Evolutionary conservation across 2,329 filamentous ascomycete species (phyloP).

Genomic region (Eutypella sp.): DNA sequence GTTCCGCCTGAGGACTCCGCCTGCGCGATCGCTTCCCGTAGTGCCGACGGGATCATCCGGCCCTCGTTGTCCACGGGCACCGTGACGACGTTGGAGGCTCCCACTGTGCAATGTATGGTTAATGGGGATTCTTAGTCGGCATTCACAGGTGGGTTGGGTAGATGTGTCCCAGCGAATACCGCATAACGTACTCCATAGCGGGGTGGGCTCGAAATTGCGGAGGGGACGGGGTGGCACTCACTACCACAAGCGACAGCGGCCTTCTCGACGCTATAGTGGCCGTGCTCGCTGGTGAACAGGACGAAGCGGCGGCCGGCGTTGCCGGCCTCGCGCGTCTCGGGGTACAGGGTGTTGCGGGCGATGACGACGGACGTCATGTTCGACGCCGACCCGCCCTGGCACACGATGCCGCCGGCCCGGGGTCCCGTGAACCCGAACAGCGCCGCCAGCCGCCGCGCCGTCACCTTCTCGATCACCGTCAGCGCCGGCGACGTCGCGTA

Average conservation of each 20-base stretch:
- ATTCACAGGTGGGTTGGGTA: background rate
- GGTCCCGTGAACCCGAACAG: constrained; percentile 73
- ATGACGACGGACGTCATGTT: constrained; percentile 68
- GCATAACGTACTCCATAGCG: too few relatives aligned
- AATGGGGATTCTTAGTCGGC: background rate
- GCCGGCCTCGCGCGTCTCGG: constrained; percentile 68
- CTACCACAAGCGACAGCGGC: constrained; percentile 81
- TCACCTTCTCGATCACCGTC: constrained; percentile 82
- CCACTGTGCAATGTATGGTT: constrained; percentile 39
- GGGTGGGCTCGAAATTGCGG: too few relatives aligned
- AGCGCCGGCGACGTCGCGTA: constrained; percentile 90
- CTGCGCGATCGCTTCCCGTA: constrained; percentile 58
- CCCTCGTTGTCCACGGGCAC: constrained; percentile 71
- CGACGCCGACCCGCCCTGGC: constrained; percentile 64
- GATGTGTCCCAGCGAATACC: too few relatives aligned
- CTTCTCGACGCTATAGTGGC: constrained; percentile 93
- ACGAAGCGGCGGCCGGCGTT: constrained; percentile 64
- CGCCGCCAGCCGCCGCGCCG: constrained; percentile 64
- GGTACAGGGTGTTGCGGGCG: constrained; percentile 80
- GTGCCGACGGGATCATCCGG: constrained; percentile 61
- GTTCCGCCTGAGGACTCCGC: constrained; percentile 66
- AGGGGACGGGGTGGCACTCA: too few relatives aligned
- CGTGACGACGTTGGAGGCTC: constrained; percentile 64
- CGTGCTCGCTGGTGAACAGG: constrained; percentile 82
- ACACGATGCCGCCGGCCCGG: constrained; percentile 54